Conservation (phyloP, 441 rosid species). For the Erodium texanum region DNA sequence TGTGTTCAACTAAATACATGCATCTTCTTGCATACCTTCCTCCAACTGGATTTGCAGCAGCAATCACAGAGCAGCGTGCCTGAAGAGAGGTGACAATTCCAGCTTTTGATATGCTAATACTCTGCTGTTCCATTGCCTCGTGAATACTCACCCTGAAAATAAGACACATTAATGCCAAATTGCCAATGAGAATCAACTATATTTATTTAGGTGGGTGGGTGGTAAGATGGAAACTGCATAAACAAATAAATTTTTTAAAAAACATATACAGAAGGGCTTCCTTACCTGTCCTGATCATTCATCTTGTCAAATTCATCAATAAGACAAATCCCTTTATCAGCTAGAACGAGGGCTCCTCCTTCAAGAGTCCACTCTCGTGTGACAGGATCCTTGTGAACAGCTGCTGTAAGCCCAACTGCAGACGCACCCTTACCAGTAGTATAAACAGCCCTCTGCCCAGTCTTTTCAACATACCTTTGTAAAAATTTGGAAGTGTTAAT, state of each 20-base stretch:
- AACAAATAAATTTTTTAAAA: not conserved
- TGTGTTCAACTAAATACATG: not conserved
- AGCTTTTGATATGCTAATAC: conserved; percentile 97
- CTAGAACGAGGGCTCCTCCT: conserved; percentile 99
- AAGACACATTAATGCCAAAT: not conserved
- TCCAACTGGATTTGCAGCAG: conserved; percentile 92
- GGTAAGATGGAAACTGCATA: not conserved
- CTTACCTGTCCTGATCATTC: conserved; percentile 97
- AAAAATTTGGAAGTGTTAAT: conserved; percentile 16
- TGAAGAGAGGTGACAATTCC: conserved; percentile 98
- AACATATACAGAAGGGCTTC: not conserved
- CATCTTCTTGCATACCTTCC: conserved; percentile 61
- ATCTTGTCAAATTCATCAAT: conserved; percentile 99
- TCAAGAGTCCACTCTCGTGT: conserved; percentile 99
- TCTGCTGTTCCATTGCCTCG: conserved; percentile 99
- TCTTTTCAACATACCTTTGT: conserved; percentile 85
- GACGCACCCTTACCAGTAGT: conserved; percentile 99
- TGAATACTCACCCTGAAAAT: conserved; percentile 86
- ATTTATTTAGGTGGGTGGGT: not conserved
- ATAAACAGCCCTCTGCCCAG: conserved; percentile 97
- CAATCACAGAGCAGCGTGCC: conserved; percentile 97
- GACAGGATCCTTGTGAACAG: conserved; percentile 98
- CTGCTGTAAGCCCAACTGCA: conserved; percentile 96
- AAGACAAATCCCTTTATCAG: conserved; percentile 91
- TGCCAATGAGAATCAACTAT: not conserved